Percentiles rank a stretch among this genome's conserved stretches.
Evolutionary conservation across 2,329 filamentous ascomycete species (phyloP).

Genomic region (Colletotrichum somersetense): DNA sequence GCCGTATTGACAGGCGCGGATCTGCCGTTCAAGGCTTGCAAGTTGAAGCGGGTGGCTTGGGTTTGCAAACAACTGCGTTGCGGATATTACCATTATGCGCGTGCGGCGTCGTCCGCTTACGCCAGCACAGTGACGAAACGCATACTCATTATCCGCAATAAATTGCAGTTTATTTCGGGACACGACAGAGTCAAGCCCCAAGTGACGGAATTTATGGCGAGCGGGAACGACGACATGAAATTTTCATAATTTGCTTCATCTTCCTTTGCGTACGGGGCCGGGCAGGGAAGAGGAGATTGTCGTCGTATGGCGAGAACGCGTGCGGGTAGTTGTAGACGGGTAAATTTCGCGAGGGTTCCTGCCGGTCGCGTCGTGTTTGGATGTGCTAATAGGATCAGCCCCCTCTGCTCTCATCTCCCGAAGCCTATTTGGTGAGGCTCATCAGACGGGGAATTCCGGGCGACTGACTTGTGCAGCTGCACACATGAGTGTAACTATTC

Average conservation of each 20-base stretch:
- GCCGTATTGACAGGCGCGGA: slow-evolving; percentile 6
- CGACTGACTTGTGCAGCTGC: slow-evolving; percentile 11
- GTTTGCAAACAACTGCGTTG: slow-evolving; percentile 13
- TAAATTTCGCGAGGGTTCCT: slow-evolving; percentile 2
- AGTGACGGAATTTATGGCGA: slow-evolving; percentile 1
- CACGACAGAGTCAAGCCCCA: slow-evolving; percentile 4
- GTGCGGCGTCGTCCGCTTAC: background rate
- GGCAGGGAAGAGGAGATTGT: background rate
- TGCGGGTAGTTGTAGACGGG: background rate
- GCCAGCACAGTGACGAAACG: background rate
- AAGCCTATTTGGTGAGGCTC: slow-evolving; percentile 36
- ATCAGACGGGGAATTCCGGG: slow-evolving; percentile 16
- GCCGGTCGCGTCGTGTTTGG: slow-evolving; percentile 13
- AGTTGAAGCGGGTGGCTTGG: slow-evolving; percentile 21
- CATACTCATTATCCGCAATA: background rate
- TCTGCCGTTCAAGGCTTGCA: background rate
- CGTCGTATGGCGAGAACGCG: background rate
- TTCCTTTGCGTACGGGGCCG: slow-evolving; percentile 6
- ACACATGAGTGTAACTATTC: background rate
- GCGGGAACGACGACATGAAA: background rate
- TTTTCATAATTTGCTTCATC: slow-evolving; percentile 22
- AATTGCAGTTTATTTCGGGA: slow-evolving; percentile 11
- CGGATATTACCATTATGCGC: slow-evolving; percentile 35
- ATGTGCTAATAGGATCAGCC: slow-evolving; percentile 20
- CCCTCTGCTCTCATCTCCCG: slow-evolving; percentile 6